Evolutionary conservation across 768 basidiomycete species (phyloP).

Genomic region (Lentinula guzmanii): DNA sequence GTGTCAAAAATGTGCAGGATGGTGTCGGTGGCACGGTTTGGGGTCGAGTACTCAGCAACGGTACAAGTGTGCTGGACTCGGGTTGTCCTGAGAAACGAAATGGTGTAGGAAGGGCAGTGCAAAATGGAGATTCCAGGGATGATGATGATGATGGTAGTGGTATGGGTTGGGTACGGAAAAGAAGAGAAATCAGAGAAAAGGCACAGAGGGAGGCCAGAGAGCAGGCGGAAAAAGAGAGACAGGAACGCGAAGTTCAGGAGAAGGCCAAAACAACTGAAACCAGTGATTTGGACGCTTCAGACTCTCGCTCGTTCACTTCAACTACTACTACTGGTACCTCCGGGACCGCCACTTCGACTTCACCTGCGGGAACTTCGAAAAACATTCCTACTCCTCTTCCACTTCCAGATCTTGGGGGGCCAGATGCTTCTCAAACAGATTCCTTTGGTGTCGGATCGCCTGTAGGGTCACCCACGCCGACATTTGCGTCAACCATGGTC

Average conservation of each 20-base stretch:
- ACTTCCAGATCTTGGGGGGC: neutral
- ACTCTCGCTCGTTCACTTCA: conserved; percentile 6
- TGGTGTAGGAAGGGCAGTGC: conserved; percentile 13
- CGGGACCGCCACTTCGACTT: conserved; percentile 5
- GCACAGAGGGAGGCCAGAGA: conserved; percentile 27
- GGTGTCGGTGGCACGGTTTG: conserved; percentile 28
- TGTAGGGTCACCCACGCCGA: neutral
- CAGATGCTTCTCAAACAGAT: neutral
- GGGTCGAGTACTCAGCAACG: conserved; percentile 28
- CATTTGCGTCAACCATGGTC: neutral
- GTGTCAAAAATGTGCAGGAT: conserved; percentile 30
- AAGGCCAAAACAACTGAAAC: conserved; percentile 10
- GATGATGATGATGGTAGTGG: conserved; percentile 83
- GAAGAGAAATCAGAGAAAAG: conserved; percentile 51
- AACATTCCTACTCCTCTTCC: neutral
- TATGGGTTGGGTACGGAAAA: conserved; percentile 72
- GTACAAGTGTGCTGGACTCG: conserved; percentile 8
- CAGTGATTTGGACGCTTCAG: conserved; percentile 13
- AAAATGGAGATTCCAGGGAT: conserved; percentile 25
- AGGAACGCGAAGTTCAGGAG: neutral
- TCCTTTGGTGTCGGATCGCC: neutral
- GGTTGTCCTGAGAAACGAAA: conserved; percentile 14
- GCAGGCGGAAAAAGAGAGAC: conserved; percentile 20
- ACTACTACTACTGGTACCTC: conserved; percentile 11
- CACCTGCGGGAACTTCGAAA: neutral